Percentiles rank a stretch among this genome's conserved stretches.
Conservation (phyloP, 257 asterid genomes). For the Cordia subcordata region DNA sequence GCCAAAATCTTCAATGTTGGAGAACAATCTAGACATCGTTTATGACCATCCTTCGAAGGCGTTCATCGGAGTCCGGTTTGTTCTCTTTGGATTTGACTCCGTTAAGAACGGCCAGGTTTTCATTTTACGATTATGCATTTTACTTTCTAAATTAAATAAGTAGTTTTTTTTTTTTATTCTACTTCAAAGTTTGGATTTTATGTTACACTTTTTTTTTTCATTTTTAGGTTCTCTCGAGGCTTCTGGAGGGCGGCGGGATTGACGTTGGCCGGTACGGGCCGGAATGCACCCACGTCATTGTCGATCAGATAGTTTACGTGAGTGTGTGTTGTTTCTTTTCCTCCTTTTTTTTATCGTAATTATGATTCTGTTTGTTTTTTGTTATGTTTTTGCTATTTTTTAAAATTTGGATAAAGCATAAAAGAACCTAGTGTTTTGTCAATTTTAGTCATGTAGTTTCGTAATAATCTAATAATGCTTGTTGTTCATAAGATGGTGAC, state of each 20-base stretch:
- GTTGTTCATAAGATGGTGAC: too few relatives aligned
- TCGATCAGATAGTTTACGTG: constrained; percentile 60
- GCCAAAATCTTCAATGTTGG: neutral
- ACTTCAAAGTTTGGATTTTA: neutral
- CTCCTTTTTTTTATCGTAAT: neutral
- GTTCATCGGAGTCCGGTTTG: constrained; percentile 53
- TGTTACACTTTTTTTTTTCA: neutral
- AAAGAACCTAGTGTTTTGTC: neutral
- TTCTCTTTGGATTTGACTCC: constrained; percentile 63
- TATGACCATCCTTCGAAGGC: constrained; percentile 1
- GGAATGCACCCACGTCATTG: constrained; percentile 70
- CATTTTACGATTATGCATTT: neutral
- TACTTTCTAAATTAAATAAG: neutral
- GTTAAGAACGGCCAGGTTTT: constrained; percentile 42
- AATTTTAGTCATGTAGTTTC: too few relatives aligned
- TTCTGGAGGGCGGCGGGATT: constrained; percentile 67
- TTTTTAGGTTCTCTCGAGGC: constrained; percentile 53
- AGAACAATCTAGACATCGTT: neutral
- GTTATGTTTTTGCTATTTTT: too few relatives aligned
- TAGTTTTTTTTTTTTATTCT: neutral
- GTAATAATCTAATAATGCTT: too few relatives aligned
- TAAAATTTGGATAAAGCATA: neutral
- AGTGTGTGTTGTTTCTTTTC: constrained; percentile 14
- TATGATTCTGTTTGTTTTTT: neutral
- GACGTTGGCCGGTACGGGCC: constrained; percentile 61